A percentile compares a stretch with the other conserved stretches of the same genome.
Conservation (phyloP, 495 filamentous ascomycete genomes). For the Parachaetomium inaequale region DNA sequence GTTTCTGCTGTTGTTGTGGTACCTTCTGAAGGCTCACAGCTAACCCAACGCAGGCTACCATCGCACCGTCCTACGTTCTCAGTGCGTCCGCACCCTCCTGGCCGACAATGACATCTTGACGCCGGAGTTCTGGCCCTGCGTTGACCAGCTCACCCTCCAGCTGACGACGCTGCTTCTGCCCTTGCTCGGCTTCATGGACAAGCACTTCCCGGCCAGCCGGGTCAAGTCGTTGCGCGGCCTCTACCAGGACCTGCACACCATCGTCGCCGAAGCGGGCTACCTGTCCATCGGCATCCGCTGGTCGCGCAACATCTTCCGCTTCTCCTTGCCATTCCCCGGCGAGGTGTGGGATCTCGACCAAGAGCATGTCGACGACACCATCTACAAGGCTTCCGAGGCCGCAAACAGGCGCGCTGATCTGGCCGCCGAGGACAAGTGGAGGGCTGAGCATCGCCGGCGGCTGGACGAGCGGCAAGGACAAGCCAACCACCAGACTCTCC, state of each 20-base stretch:
- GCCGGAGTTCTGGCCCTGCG: constrained; percentile 37
- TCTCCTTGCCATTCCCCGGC: constrained; percentile 38
- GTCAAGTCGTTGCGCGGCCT: constrained; percentile 18
- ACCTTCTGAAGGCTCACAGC: background rate
- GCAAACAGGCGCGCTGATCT: constrained; percentile 20
- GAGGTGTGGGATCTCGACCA: constrained; percentile 40
- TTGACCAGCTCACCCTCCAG: constrained; percentile 42
- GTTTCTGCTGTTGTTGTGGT: background rate
- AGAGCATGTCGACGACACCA: constrained; percentile 29
- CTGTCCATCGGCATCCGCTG: constrained; percentile 43
- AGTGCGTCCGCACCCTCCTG: constrained; percentile 29
- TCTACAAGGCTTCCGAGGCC: constrained; percentile 33
- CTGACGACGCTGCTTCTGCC: constrained; percentile 42
- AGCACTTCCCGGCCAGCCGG: constrained; percentile 20
- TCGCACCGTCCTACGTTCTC: constrained; percentile 38
- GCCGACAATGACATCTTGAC: constrained; percentile 33
- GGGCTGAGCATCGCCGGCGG: background rate
- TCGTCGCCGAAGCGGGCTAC: constrained; percentile 44
- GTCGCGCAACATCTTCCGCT: constrained; percentile 46
- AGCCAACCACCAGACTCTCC: background rate
- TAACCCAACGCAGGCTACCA: constrained; percentile 35
- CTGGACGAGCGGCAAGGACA: background rate
- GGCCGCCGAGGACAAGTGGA: constrained; percentile 7
- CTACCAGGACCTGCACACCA: constrained; percentile 45
- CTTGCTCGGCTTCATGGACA: constrained; percentile 36